phyloP scores from a whole-genome alignment of 768 basidiomycete genomes.

The Xerocomellus amylosporus region DNA sequence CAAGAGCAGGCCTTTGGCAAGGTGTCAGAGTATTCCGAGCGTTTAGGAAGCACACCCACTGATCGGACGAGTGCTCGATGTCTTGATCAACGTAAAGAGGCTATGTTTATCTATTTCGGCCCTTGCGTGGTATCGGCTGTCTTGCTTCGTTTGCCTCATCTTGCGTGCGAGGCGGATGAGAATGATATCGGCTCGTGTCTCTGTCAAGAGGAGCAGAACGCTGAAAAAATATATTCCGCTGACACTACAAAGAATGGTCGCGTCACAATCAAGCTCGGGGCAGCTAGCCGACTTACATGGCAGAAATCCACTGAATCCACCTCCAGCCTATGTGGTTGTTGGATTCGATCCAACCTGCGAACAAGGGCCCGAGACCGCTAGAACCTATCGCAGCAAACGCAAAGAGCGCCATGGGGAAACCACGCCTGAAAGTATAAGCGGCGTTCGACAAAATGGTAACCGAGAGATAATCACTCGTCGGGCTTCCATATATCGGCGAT shows the following conservation, averaged over 20 bases:
- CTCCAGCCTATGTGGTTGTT: constrained; percentile 61
- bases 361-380: constrained; percentile 60
- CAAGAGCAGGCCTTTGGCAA: constrained; percentile 21
- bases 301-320: constrained; percentile 82
- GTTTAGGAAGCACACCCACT: constrained; percentile 43
- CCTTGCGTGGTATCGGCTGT: constrained; percentile 58
- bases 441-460: background rate
- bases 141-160: constrained; percentile 62
- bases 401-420: constrained; percentile 76
- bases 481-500: constrained; percentile 68
- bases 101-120: constrained; percentile 61
- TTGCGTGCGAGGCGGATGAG: constrained; percentile 62
- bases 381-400: constrained; percentile 57
- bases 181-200: constrained; percentile 73
- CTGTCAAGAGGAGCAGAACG: constrained; percentile 57
- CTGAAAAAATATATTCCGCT: constrained; percentile 48
- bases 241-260: constrained; percentile 37
- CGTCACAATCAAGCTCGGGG: background rate
- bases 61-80: constrained; percentile 69
- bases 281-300: constrained; percentile 44
- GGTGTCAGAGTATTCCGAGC: background rate
- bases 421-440: constrained; percentile 49
- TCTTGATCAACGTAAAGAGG: constrained; percentile 57
- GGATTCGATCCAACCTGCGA: constrained; percentile 66
- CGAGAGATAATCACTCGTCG: constrained; percentile 44